These are phyloP conservation scores for Lactarius quietus DNA, from an alignment of 768 basidiomycete genomes.

Conservation along the genomic window DNA sequence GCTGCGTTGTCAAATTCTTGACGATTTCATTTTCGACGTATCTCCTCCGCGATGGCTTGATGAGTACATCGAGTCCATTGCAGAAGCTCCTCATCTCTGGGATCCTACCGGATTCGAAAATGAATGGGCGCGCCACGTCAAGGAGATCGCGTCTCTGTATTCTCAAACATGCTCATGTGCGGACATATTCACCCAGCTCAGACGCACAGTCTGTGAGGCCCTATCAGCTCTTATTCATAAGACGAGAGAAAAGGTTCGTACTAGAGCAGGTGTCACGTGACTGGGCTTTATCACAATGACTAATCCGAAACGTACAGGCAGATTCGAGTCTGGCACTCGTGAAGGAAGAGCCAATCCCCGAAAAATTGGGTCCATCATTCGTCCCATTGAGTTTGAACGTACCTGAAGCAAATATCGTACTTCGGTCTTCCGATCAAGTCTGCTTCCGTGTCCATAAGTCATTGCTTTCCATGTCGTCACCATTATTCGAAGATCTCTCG, in stretches of 20 bases:
- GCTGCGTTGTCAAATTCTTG: neutral
- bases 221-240: neutral
- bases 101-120: slow-evolving; percentile 1
- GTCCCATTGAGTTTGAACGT: neutral
- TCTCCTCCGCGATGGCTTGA: neutral
- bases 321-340: neutral
- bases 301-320: neutral
- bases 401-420: neutral
- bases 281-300: neutral
- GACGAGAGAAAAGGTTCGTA: neutral
- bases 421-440: neutral
- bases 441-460: neutral
- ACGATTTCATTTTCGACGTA: no score
- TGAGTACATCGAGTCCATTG: neutral
- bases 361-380: neutral
- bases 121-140: neutral
- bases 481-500: neutral
- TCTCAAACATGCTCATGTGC: neutral
- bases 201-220: neutral
- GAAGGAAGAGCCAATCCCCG: neutral
- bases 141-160: neutral
- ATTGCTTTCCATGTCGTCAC: neutral
- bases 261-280: neutral
- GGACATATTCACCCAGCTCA: neutral
- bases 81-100: neutral